Percentiles rank a stretch among this genome's conserved stretches.
phyloP scores from a whole-genome alignment of 1,284 basidiomycete genomes.

The Boletus mariae region DNA sequence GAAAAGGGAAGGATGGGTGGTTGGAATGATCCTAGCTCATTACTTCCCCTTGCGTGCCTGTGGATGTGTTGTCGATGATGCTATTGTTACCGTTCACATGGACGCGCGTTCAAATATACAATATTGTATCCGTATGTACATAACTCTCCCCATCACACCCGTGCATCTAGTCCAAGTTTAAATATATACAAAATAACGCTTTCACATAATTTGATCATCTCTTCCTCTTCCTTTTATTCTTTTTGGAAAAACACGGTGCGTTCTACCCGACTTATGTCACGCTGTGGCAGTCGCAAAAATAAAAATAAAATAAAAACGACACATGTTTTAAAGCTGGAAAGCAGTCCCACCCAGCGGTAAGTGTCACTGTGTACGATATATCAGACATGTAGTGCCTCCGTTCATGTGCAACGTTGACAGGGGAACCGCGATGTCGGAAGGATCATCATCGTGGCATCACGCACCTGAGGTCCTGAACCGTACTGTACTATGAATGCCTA shows the following conservation, averaged over 20 bases:
- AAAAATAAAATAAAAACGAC: not conserved
- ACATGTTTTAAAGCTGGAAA: not conserved
- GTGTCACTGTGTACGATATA: not conserved
- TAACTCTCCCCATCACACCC: not conserved
- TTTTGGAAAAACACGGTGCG: conserved; percentile 1
- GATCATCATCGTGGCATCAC: not conserved
- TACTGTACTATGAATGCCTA: not conserved
- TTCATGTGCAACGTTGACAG: not conserved
- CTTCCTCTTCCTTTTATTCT: not conserved
- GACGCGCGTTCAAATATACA: not conserved
- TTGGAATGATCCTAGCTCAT: not conserved
- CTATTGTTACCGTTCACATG: conserved; percentile 9
- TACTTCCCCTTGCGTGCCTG: conserved; percentile 4
- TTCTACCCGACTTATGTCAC: not conserved
- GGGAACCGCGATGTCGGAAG: not conserved
- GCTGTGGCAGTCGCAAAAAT: not conserved
- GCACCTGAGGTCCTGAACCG: not conserved
- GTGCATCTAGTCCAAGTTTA: conserved; percentile 16
- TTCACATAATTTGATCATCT: conserved; percentile 7
- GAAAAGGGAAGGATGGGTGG: not conserved
- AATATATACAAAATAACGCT: conserved; percentile 7
- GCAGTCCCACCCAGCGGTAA: not conserved
- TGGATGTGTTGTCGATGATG: not conserved
- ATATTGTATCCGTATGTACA: conserved; percentile 10
- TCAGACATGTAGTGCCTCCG: not conserved